Base-by-base conservation (phyloP, 1,284 basidiomycete genomes). In the Apiotrichum gracile region DNA sequence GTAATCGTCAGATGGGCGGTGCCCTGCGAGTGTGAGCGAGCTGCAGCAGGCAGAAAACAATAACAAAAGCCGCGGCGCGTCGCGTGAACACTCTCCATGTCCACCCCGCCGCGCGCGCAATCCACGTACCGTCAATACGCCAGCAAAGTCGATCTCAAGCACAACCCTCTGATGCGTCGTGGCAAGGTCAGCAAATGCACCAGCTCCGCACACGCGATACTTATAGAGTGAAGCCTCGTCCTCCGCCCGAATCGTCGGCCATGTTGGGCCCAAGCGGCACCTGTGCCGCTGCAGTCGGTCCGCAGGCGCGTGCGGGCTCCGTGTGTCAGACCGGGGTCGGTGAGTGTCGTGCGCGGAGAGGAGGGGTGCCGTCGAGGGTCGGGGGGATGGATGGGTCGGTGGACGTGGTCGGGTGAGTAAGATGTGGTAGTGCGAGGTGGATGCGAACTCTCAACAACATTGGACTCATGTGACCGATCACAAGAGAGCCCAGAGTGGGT, bases 121-220 rank as follows among this genome's bases (percentile, higher is more conserved):
- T 16, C 7, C 21, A 50, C 61, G 29, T 34, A 67, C 69, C 17
- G 62, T 67, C 41, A 69, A 57, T 17, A 63, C 57, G 19, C 71
- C 70, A 16, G 62, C 62, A 51, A 72, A 73, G 62, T 74, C 72
- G 29, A 75, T 57, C 39, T 74, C 70, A 31, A 75, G 64, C 4
- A 72, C 66, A 12, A 73, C 71, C 24, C 72, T 62, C 61, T 76
- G 73, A 62, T 73, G 72, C 25, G 60, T 58, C 52, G 64, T 65
- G 47, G 14, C 46, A 16, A 9, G 14, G 58, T 60, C 44, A 60
- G 58, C 41, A 5, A 3, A 25, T 19, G 33, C 22, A 9, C 37
- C 10, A 29, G 9, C 26, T 17, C 22, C 26, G 24, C 1, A 19
- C 26, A 29, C 19, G 35, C 3, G 19, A 46, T 51, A 60, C 58